Base-by-base conservation (phyloP, 2,329 filamentous ascomycete species). In the Penicillium sp. region DNA sequence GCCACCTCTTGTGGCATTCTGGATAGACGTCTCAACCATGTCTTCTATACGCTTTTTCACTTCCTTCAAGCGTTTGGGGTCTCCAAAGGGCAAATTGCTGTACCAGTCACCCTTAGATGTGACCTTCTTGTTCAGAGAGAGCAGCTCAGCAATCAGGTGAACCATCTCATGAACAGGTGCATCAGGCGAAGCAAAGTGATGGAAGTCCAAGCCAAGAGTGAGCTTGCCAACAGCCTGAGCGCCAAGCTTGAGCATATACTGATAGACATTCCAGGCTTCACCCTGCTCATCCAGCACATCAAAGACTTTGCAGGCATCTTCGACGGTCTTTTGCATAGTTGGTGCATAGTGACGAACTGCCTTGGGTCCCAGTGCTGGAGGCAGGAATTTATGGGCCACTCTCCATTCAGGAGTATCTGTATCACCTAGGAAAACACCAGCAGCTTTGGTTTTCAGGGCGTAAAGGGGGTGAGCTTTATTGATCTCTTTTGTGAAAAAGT, bases 71-170 rank as follows among this genome's bases (percentile, higher is more conserved):
- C 27, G 29, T 3, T 26, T 25, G 0, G 82, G 79, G 40, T 84
- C 81, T 6, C 84, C 84, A 51, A 86, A 86, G 0, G 85, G 85
- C 26, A 87, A 60, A 6, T 71, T 68, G 2, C 71, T 71, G 54
- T 86, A 86, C 83, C 83, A 87, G 46, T 75, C 71, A 1, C 82
- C 82, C 64, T 78, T 76, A 0, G 80, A 77, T 0, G 81, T 77
- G 8, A 85, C 73, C 65, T 82, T 82, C 72, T 87, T 87, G 69
- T 85, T 87, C 14, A 87, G 68, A 27, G 76, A 72, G 2, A 87
- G 73, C 0, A 75, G 60, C 41, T 82, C 74, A 0, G 79, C 83
- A 44, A 86, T 82, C 8, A 69, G 57, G 41, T 73, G 63, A 0
- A 85, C 79, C 69, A 86, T 79, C 47, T 79, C 74, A 62, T 85